Conservation (phyloP, 352 stramenopile species). For the Phytopythium chamaehyphon region DNA sequence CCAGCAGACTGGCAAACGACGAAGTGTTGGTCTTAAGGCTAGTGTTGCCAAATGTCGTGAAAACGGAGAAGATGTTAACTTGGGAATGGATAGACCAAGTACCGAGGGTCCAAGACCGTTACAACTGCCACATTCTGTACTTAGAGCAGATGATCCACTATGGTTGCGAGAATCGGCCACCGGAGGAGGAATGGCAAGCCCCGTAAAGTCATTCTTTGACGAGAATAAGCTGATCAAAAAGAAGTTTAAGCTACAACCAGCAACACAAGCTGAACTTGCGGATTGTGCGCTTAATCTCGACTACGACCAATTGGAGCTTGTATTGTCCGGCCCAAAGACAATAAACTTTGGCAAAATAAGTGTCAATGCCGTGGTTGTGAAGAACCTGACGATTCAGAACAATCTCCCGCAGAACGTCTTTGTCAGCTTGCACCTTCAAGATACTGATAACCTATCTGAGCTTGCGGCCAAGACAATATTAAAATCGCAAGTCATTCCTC, state of each 20-base stretch:
- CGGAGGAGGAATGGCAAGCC: slow-evolving; percentile 23
- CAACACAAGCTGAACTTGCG: slow-evolving; percentile 87
- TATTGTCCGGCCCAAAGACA: slow-evolving; percentile 68
- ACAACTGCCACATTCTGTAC: slow-evolving; percentile 34
- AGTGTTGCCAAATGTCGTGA: slow-evolving; percentile 37
- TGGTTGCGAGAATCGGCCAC: slow-evolving; percentile 42
- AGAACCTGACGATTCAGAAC: slow-evolving; percentile 89
- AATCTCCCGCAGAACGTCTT: slow-evolving; percentile 79
- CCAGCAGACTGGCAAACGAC: slow-evolving; percentile 21
- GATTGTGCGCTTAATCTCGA: slow-evolving; percentile 75
- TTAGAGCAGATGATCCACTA: slow-evolving; percentile 44
- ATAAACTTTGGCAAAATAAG: slow-evolving; percentile 92
- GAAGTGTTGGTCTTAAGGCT: slow-evolving; percentile 35
- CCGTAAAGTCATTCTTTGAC: slow-evolving; percentile 61
- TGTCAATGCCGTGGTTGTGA: slow-evolving; percentile 75
- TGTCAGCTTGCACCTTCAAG: slow-evolving; percentile 45
- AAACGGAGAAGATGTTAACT: slow-evolving; percentile 43
- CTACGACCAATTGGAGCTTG: slow-evolving; percentile 72
- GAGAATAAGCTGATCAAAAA: slow-evolving; percentile 89
- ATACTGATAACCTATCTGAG: slow-evolving; percentile 47
- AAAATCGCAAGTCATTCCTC: slow-evolving; percentile 83
- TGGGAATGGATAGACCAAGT: slow-evolving; percentile 42
- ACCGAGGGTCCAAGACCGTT: slow-evolving; percentile 40
- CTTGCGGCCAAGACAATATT: slow-evolving; percentile 46
- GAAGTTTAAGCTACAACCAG: slow-evolving; percentile 88